Base-by-base conservation (phyloP, 805 yeast genomes). In the Metschnikowia hibisci region DNA sequence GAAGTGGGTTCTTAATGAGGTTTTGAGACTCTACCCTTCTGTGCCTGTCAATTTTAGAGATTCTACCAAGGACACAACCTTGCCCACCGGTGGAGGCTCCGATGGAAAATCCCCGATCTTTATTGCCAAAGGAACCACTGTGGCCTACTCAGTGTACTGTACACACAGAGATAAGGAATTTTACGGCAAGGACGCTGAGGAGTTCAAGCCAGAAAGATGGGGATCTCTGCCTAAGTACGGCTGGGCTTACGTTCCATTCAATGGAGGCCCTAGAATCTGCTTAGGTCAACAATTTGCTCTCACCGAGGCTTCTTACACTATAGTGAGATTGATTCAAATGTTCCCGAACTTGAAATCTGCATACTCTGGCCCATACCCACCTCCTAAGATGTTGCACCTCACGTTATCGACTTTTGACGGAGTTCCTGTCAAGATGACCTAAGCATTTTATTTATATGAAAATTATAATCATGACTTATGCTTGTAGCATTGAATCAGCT, bases 201-300 rank as follows among this genome's bases (percentile, higher is more conserved):
- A 33, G 4, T 67, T 66, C 53, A 61, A 60, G 36, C 72, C 73
- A 4, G 71, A 67, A 46, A 60, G 73, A 52, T 67, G 73, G 73
- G 52, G 53, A 16, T 52, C 52, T 15, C 52, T 45, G 28, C 57
- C 57, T 34, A 57, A 64, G 28, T 59, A 64, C 39, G 69, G 73
- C 7, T 75, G 79, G 78, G 73, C 70, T 25, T 75, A 70, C 55
- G 57, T 74, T 26, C 79, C 80, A 20, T 75, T 75, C 60, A 74
- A 74, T 51, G 81, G 80, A 34, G 81, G 81, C 6, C 80, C 80
- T 16, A 60, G 81, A 47, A 74, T 76, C 45, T 76, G 80, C 54
- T 61, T 76, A 42, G 81, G 80, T 32, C 80, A 76, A 61, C 80
- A 76, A 57, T 74, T 74, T 57, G 81, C 80, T 6, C 66, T 76